Conservation (phyloP, 2,329 filamentous ascomycete genomes). For the Stagonosporopsis cucurbitacearum region DNA sequence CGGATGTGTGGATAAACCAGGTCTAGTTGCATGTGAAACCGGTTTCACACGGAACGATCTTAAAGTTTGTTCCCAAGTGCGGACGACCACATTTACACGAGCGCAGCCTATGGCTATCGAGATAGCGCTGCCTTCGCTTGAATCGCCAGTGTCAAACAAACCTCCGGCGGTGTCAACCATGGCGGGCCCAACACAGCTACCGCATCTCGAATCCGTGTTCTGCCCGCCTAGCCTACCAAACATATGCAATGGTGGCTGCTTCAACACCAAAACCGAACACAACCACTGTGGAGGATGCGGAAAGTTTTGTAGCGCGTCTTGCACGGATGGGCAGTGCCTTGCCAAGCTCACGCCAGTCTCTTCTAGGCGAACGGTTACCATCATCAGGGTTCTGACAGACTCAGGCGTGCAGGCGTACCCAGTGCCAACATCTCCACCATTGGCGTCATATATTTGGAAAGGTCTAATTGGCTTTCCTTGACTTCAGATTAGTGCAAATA, state of each 20-base stretch:
- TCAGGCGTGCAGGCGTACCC: background rate
- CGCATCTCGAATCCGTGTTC: background rate
- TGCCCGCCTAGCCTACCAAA: constrained; percentile 2
- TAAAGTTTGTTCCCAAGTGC: background rate
- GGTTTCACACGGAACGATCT: background rate
- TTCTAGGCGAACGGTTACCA: background rate
- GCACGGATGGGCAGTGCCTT: background rate
- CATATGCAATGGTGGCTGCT: constrained; percentile 2
- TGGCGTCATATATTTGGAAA: constrained; percentile 4
- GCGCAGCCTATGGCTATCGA: background rate
- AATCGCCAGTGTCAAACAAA: background rate
- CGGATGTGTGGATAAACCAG: background rate
- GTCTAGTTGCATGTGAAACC: background rate
- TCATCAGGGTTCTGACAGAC: background rate
- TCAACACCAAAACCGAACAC: constrained; percentile 7
- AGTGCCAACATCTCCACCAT: background rate
- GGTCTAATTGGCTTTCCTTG: background rate
- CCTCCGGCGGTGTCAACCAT: background rate
- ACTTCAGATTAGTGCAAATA: background rate
- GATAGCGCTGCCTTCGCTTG: background rate
- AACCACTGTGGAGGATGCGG: constrained; percentile 9
- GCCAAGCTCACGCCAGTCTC: background rate
- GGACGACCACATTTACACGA: background rate
- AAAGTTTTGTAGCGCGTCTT: constrained; percentile 3
- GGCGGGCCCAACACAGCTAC: background rate